Evolutionary conservation across 352 stramenopile genomes (phyloP), one percentile per base, ranked within the genome.

Genomic region (Phytophthora vignae): DNA sequence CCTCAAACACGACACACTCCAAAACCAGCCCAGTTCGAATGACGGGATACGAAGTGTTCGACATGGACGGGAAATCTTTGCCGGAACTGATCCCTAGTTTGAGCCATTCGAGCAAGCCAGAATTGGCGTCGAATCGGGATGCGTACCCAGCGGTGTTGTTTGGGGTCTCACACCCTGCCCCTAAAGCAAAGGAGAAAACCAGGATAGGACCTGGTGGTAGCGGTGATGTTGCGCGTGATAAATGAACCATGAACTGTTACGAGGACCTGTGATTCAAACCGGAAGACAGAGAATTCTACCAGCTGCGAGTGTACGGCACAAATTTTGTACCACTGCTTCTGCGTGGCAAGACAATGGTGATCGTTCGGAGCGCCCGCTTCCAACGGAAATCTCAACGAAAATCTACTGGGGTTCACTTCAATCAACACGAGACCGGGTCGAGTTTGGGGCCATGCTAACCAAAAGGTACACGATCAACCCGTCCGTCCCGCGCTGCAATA

Each of bases 391-490:
- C n/a, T n/a, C n/a, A n/a, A n/a, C n/a, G n/a, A n/a, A 88, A 88
- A 46, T 87, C 83, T 11, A 87, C 76, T 3, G 82, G 83, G 4
- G 82, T 88, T 21, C 79, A 73, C 14, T 91, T 91, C 44, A 91
- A 91, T 67, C 68, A 78, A 40, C 74, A 90, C 81, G 78, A 10
- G 83, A 91, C 58, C 67, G 75, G 29, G 82, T 87, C 6, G 78
- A 87, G 22, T 91, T 90, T 49, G 70, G 67, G 31, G 68, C 64
- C 25, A 64, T 57, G 15, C 62, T 91, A 17, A 83, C 72, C 67
- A 70, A 87, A 46, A 79, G 83, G 25, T 90, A 83, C 65, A 81
- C 72, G 15, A 71, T 85, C 40, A 84, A 87, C 53, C 79, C 78
- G 19, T 78, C 77, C 12, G 69, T 85, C 12, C 83, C 81, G 21